phyloP scores from a whole-genome alignment of 208 protist species.

The Entamoeba invadens region DNA sequence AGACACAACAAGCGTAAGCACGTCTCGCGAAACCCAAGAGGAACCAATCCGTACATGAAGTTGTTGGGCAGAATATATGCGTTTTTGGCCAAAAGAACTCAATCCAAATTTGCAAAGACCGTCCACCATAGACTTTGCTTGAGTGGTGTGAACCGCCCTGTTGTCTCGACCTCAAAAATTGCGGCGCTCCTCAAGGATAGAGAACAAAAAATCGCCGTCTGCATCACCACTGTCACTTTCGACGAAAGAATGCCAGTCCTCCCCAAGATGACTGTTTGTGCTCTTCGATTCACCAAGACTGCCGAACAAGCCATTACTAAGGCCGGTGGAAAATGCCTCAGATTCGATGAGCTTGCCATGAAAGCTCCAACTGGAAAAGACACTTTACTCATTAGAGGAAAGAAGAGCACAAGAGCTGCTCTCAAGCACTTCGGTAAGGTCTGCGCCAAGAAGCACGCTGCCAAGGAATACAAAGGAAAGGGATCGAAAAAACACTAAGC shows the following conservation, averaged over 20 bases:
- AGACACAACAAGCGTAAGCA: not conserved
- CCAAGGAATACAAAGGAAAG: not conserved
- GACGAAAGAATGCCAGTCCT: slow-evolving; percentile 74
- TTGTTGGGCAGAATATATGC: not conserved
- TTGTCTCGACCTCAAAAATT: slow-evolving; percentile 78
- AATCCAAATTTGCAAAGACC: slow-evolving; percentile 87
- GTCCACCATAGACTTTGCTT: slow-evolving; percentile 82
- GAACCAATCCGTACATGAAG: not conserved
- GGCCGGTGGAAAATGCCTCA: slow-evolving; percentile 88
- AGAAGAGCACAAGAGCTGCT: slow-evolving; percentile 71
- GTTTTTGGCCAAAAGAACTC: slow-evolving; percentile 48
- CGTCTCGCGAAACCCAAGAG: not conserved
- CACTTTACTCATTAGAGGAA: slow-evolving; percentile 84
- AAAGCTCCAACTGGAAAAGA: slow-evolving; percentile 80
- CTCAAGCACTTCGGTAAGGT: slow-evolving; percentile 85
- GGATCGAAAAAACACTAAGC: not conserved
- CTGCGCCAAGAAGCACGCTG: not conserved
- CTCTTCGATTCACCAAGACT: slow-evolving; percentile 87
- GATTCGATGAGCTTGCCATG: slow-evolving; percentile 95
- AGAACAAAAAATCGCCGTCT: slow-evolving; percentile 79
- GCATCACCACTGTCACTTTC: slow-evolving; percentile 93
- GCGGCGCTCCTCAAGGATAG: slow-evolving; percentile 60
- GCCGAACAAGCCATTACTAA: slow-evolving; percentile 87
- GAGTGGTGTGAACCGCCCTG: slow-evolving; percentile 76
- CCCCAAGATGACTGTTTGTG: slow-evolving; percentile 66